These are phyloP conservation scores for Gossypium herbaceum DNA, from an alignment of 345 rosid species.

Conservation along the genomic window DNA sequence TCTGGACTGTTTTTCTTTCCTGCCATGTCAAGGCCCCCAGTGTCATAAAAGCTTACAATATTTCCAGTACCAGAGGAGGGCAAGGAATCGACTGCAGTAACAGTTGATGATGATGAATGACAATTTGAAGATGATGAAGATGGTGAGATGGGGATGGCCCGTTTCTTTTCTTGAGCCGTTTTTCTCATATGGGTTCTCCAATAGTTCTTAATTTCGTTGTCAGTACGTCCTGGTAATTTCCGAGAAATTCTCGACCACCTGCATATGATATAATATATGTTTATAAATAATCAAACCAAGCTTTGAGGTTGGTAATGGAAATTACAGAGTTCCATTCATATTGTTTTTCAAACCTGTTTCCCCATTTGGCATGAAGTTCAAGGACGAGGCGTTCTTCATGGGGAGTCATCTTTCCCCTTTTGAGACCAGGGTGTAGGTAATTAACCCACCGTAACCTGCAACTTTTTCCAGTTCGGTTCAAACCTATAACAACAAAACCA, in stretches of 20 bases:
- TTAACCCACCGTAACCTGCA: conserved; percentile 99
- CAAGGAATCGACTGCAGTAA: conserved; percentile 38
- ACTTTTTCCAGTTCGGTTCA: conserved; percentile 97
- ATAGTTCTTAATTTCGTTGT: conserved; percentile 91
- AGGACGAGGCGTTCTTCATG: conserved; percentile 88
- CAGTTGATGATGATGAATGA: conserved; percentile 35
- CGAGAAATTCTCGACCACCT: conserved; percentile 98
- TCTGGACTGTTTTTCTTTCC: conserved; percentile 31
- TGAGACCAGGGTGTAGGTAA: conserved; percentile 93
- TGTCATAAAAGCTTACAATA: conserved; percentile 59
- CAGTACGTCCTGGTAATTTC: conserved; percentile 89
- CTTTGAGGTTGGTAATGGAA: neutral
- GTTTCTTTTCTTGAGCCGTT: conserved; percentile 73
- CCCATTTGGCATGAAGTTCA: conserved; percentile 93
- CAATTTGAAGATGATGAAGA: conserved; percentile 34
- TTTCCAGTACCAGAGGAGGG: conserved; percentile 46
- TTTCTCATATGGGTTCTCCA: conserved; percentile 95
- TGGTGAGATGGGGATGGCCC: conserved; percentile 30
- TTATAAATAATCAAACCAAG: neutral
- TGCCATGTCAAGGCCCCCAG: conserved; percentile 49
- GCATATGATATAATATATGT: conserved; percentile 11
- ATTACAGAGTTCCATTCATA: neutral
- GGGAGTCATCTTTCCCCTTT: conserved; percentile 90
- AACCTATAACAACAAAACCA: conserved; percentile 82
- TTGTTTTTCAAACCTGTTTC: conserved; percentile 64